phyloP scores from a whole-genome alignment of 805 yeast species.

The Candida ortonii region DNA sequence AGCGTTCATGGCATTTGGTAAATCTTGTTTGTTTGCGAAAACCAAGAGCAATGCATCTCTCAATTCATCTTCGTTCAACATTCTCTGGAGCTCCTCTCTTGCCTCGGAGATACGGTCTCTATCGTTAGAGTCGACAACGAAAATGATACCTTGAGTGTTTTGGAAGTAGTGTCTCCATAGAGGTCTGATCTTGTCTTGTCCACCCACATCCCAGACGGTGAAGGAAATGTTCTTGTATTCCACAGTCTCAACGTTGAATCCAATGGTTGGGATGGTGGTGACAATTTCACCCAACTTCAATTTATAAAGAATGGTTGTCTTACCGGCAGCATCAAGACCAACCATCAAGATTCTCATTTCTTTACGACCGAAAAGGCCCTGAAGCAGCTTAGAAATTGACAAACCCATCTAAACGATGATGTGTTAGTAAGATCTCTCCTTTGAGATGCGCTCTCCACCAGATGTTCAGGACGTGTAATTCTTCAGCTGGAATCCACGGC shows the following conservation, averaged over 20 bases:
- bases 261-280: slow-evolving; percentile 94
- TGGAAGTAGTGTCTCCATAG: slow-evolving; percentile 99
- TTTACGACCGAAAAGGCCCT: slow-evolving; percentile 94
- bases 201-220: slow-evolving; percentile 99
- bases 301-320: slow-evolving; percentile 93
- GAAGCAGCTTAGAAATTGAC: slow-evolving; percentile 88
- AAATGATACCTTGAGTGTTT: slow-evolving; percentile 97
- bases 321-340: slow-evolving; percentile 98
- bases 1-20: slow-evolving; percentile 98
- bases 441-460: background rate
- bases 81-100: slow-evolving; percentile 96
- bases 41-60: slow-evolving; percentile 94
- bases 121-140: slow-evolving; percentile 96
- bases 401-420: slow-evolving; percentile 71
- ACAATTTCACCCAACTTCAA: slow-evolving; percentile 94
- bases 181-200: slow-evolving; percentile 98
- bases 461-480: background rate
- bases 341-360: slow-evolving; percentile 98
- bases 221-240: slow-evolving; percentile 95
- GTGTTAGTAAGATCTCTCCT: slow-evolving; percentile 9
- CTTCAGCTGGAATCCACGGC: too few species aligned
- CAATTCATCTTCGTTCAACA: slow-evolving; percentile 97
- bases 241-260: slow-evolving; percentile 96
- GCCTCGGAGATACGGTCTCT: slow-evolving; percentile 98
- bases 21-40: slow-evolving; percentile 97